These are phyloP conservation scores for Gossypium herbaceum DNA, from an alignment of 345 rosid species.

Conservation along the genomic window DNA sequence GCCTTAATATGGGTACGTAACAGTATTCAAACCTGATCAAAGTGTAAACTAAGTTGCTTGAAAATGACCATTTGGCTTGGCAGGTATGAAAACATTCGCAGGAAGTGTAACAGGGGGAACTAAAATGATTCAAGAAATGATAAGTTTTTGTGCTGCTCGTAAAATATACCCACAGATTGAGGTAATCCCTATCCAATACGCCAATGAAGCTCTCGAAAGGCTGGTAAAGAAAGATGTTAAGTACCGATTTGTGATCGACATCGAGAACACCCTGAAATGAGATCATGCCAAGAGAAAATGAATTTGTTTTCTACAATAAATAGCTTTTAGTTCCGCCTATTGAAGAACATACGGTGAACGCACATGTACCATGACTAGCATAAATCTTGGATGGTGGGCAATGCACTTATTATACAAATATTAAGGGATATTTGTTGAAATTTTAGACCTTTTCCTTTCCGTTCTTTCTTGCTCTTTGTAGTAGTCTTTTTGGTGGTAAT, in stretches of 20 bases:
- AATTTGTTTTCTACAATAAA: neutral
- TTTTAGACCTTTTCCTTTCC: too few relatives aligned
- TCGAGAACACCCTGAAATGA: constrained; percentile 64
- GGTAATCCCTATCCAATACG: constrained; percentile 56
- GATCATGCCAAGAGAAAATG: neutral
- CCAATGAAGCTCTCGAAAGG: constrained; percentile 77
- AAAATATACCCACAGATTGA: constrained; percentile 74
- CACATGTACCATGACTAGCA: neutral
- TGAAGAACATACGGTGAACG: neutral
- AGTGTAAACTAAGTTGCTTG: neutral
- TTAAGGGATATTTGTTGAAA: neutral
- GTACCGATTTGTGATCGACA: constrained; percentile 83
- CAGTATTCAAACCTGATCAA: neutral
- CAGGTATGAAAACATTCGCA: constrained; percentile 59
- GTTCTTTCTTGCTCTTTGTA: too few relatives aligned
- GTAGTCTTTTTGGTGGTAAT: too few relatives aligned
- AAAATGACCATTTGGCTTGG: constrained; percentile 19
- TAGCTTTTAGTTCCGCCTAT: neutral
- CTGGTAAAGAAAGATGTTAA: constrained; percentile 67
- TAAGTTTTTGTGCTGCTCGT: constrained; percentile 66
- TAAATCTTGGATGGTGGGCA: neutral
- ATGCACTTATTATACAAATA: neutral
- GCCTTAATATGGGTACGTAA: constrained; percentile 47
- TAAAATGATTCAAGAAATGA: constrained; percentile 68
- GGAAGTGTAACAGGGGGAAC: constrained; percentile 79